A percentile compares a stretch with the other conserved stretches of the same genome.
phyloP scores from a whole-genome alignment of 768 basidiomycete genomes.

The Favolaschia claudopus region DNA sequence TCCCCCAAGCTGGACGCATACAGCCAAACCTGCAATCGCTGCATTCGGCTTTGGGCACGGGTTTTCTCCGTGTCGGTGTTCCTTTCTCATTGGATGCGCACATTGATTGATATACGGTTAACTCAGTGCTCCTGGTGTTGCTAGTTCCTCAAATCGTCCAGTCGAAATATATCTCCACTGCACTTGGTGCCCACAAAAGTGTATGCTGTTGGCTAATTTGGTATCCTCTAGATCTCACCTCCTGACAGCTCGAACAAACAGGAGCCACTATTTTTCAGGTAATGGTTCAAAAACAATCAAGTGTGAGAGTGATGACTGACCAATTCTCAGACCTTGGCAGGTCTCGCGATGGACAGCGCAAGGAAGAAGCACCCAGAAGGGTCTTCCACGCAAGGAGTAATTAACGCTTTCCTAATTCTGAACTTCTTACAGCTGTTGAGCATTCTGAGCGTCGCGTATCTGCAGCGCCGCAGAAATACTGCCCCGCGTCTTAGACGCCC shows the following conservation, averaged over 20 bases:
- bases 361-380: constrained; percentile 37
- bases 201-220: constrained; percentile 47
- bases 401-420: constrained; percentile 44
- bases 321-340: constrained; percentile 76
- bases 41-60: constrained; percentile 75
- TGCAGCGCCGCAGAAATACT: constrained; percentile 52
- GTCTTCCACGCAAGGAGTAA: constrained; percentile 22
- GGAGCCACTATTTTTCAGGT: constrained; percentile 73
- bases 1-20: constrained; percentile 63
- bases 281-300: too few relatives aligned
- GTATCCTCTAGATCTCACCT: background rate
- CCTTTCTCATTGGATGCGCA: background rate
- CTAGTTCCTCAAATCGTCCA: constrained; percentile 78
- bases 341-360: constrained; percentile 64
- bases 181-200: constrained; percentile 80
- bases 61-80: constrained; percentile 68
- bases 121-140: constrained; percentile 75
- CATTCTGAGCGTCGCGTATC: constrained; percentile 55
- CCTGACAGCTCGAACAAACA: constrained; percentile 70
- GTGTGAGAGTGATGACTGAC: constrained; percentile 38
- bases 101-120: constrained; percentile 12
- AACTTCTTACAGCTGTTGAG: constrained; percentile 60
- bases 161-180: constrained; percentile 77
- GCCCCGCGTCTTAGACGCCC: constrained; percentile 5
- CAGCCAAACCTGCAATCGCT: constrained; percentile 67